phyloP scores from a whole-genome alignment of 2,329 filamentous ascomycete genomes.

The Beauveria varroae region DNA sequence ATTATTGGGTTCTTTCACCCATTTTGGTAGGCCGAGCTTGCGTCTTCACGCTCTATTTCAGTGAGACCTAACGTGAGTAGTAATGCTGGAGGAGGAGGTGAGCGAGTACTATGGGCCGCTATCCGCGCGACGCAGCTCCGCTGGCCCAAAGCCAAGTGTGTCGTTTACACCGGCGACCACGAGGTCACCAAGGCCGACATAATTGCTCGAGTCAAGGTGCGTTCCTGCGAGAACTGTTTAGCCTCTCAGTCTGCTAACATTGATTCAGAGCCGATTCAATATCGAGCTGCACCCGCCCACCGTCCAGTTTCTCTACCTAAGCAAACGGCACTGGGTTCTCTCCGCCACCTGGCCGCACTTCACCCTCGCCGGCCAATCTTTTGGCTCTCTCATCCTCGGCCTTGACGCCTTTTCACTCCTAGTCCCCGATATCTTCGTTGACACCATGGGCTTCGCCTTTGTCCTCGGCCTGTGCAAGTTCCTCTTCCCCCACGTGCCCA shows the following conservation, averaged over 20 bases:
- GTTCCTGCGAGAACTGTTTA: constrained; percentile 4
- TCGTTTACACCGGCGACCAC: constrained; percentile 94
- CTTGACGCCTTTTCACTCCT: constrained; percentile 91
- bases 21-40: constrained; percentile 62
- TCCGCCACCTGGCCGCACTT: constrained; percentile 84
- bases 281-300: constrained; percentile 79
- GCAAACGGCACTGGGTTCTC: constrained; percentile 78
- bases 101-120: constrained; percentile 93
- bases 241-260: constrained; percentile 11
- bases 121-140: constrained; percentile 82
- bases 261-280: constrained; percentile 70
- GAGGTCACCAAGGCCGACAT: constrained; percentile 77
- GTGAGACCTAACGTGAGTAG: constrained; percentile 34
- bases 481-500: constrained; percentile 73
- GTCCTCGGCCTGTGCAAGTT: constrained; percentile 73
- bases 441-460: constrained; percentile 98
- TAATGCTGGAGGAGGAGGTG: constrained; percentile 92
- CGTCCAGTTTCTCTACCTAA: constrained; percentile 83
- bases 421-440: constrained; percentile 87
- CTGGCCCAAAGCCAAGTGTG: constrained; percentile 82
- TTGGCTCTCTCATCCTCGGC: constrained; percentile 80
- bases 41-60: constrained; percentile 10
- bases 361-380: constrained; percentile 86
- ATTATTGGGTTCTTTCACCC: constrained; percentile 96
- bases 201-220: constrained; percentile 65